phyloP scores from a whole-genome alignment of 2,329 filamentous ascomycete genomes.

The Exophiala xenobiotica region DNA sequence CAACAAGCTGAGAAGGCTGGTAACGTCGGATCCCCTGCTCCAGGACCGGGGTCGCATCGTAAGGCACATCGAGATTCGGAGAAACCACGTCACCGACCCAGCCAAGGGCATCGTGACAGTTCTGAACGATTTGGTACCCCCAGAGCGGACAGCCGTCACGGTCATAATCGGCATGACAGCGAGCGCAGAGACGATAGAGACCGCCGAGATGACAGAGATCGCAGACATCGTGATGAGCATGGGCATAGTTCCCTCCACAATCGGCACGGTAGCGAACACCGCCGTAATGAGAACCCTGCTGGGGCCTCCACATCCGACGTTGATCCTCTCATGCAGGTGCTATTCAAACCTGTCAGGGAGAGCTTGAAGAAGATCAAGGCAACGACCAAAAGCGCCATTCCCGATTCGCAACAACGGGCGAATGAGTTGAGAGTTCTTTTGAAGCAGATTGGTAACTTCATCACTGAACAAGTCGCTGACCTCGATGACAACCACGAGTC shows the following conservation, averaged over 20 bases:
- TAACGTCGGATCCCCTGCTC: slow-evolving; percentile 44
- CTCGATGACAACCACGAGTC: slow-evolving; percentile 41
- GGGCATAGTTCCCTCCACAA: slow-evolving; percentile 27
- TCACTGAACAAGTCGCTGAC: slow-evolving; percentile 37
- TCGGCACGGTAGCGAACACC: slow-evolving; percentile 30
- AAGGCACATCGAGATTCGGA: slow-evolving; percentile 45
- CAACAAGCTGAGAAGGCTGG: slow-evolving; percentile 28
- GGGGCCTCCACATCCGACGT: slow-evolving; percentile 36
- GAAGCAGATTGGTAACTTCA: slow-evolving; percentile 48
- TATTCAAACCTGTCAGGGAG: slow-evolving; percentile 49
- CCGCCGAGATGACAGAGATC: slow-evolving; percentile 30
- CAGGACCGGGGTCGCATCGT: slow-evolving; percentile 41
- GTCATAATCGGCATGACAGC: slow-evolving; percentile 34
- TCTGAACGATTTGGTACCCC: slow-evolving; percentile 46
- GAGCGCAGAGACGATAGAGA: slow-evolving; percentile 30
- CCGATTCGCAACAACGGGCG: slow-evolving; percentile 45
- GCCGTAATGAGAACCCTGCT: slow-evolving; percentile 38
- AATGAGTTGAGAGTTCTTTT: slow-evolving; percentile 45
- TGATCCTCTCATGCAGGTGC: slow-evolving; percentile 43
- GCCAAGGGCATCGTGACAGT: slow-evolving; percentile 43
- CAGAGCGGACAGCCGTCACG: slow-evolving; percentile 40
- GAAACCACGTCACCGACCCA: slow-evolving; percentile 42
- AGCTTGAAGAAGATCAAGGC: slow-evolving; percentile 44
- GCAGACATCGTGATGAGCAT: slow-evolving; percentile 30
- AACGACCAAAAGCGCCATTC: slow-evolving; percentile 47